phyloP scores from a whole-genome alignment of 805 yeast genomes.

The Blastobotrys muscicola region DNA sequence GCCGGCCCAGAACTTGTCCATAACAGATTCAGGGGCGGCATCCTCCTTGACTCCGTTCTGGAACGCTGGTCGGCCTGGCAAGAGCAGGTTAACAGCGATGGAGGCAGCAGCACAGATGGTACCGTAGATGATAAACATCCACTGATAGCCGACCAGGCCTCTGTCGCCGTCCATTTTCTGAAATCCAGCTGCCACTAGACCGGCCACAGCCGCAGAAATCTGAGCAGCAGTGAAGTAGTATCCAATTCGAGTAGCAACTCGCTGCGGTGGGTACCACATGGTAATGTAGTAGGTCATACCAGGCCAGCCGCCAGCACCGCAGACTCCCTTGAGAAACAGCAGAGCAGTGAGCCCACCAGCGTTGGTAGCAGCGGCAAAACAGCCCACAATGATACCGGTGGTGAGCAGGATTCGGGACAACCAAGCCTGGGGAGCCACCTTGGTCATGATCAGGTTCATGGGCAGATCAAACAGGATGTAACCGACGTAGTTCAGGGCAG shows the following conservation, averaged over 20 bases:
- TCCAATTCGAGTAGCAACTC: conserved; percentile 72
- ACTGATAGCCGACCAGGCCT: conserved; percentile 77
- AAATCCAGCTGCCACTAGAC: conserved; percentile 79
- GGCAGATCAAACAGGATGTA: conserved; percentile 80
- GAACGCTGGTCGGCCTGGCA: conserved; percentile 67
- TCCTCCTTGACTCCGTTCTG: background rate
- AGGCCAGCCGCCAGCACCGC: conserved; percentile 87
- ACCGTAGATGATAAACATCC: conserved; percentile 78
- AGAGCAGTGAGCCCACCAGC: conserved; percentile 57
- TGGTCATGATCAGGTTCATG: conserved; percentile 79
- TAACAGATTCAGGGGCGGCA: background rate
- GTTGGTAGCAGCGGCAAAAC: conserved; percentile 53
- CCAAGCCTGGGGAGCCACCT: conserved; percentile 79
- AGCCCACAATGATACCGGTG: conserved; percentile 69
- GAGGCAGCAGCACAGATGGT: conserved; percentile 57
- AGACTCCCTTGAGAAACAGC: conserved; percentile 63
- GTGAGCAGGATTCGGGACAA: conserved; percentile 64
- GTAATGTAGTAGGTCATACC: conserved; percentile 78
- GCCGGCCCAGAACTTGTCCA: conserved; percentile 7
- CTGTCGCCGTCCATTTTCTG: conserved; percentile 66
- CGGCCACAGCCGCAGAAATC: conserved; percentile 82
- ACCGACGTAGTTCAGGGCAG: conserved; percentile 76
- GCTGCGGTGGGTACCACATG: conserved; percentile 74
- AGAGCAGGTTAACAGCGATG: conserved; percentile 63
- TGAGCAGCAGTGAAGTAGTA: conserved; percentile 90